These are phyloP conservation scores for Claviceps arundinis DNA, from an alignment of 2,329 filamentous ascomycete genomes.

Conservation along the genomic window DNA sequence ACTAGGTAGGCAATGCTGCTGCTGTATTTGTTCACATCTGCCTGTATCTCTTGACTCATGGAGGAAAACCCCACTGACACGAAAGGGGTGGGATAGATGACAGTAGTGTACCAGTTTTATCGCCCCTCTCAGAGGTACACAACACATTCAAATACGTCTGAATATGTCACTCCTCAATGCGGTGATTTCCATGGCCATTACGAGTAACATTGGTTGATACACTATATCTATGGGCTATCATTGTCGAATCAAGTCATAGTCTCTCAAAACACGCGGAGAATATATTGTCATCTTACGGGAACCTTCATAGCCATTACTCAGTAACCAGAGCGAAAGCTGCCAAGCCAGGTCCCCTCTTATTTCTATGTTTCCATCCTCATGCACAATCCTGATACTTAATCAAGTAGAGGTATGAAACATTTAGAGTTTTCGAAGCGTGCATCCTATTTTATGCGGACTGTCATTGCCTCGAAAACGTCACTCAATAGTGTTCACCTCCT, in stretches of 20 bases:
- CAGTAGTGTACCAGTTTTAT: too few species aligned
- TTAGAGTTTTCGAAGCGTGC: background rate
- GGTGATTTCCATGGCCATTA: background rate
- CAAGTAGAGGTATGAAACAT: background rate
- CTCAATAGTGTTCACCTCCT: conserved; percentile 15
- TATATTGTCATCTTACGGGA: background rate
- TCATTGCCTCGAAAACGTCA: too few species aligned
- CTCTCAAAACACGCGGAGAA: background rate
- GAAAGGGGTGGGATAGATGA: too few species aligned
- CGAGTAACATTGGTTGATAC: background rate
- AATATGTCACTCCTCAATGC: too few species aligned
- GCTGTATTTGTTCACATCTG: too few species aligned
- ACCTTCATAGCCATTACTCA: background rate
- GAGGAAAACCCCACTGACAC: too few species aligned
- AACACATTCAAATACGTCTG: too few species aligned
- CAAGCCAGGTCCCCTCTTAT: background rate
- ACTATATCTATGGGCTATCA: background rate
- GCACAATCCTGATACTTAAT: too few species aligned
- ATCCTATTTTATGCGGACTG: background rate
- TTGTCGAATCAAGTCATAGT: background rate
- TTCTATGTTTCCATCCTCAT: background rate
- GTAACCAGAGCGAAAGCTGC: background rate
- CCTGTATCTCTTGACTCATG: too few species aligned
- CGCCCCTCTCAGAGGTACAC: too few species aligned
- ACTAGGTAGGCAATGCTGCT: too few species aligned